A percentile compares a stretch with the other conserved stretches of the same genome.
Conservation (phyloP, 306 rosid genomes). For the Potentilla sterilis region DNA sequence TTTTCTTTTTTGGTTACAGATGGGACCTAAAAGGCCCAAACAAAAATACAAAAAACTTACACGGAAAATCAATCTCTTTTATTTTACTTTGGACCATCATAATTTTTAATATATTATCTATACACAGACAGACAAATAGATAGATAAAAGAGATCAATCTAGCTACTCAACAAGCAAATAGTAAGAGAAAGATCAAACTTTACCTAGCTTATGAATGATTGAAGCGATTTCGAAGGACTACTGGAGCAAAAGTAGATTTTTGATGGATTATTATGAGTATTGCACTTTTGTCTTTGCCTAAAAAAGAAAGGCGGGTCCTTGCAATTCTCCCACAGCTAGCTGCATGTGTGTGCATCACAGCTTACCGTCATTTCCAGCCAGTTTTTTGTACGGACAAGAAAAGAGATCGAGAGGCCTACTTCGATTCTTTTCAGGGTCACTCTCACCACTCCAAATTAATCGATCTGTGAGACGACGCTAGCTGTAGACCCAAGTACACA, state of each 20-base stretch:
- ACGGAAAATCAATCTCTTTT: too few species aligned
- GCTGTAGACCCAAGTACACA: too few species aligned
- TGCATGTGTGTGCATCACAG: conserved; percentile 12
- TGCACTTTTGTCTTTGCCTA: background rate
- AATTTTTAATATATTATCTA: too few species aligned
- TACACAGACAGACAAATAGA: too few species aligned
- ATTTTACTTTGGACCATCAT: too few species aligned
- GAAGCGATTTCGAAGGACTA: background rate
- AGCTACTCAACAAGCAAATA: too few species aligned
- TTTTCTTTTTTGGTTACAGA: too few species aligned
- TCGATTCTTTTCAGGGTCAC: background rate
- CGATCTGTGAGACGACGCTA: too few species aligned
- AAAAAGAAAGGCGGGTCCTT: background rate
- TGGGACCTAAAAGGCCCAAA: too few species aligned
- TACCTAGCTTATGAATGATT: background rate
- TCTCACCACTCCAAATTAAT: background rate
- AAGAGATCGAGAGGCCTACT: too few species aligned
- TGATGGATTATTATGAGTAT: background rate
- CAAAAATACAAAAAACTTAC: too few species aligned
- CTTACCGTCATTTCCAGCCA: background rate
- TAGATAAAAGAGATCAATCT: background rate
- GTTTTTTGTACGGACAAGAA: too few species aligned
- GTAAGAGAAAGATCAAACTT: background rate
- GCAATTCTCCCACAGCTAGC: background rate
- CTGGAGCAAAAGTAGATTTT: background rate